Conservation (phyloP, 2,329 filamentous ascomycete species). For the Chlorencoelia australis region DNA sequence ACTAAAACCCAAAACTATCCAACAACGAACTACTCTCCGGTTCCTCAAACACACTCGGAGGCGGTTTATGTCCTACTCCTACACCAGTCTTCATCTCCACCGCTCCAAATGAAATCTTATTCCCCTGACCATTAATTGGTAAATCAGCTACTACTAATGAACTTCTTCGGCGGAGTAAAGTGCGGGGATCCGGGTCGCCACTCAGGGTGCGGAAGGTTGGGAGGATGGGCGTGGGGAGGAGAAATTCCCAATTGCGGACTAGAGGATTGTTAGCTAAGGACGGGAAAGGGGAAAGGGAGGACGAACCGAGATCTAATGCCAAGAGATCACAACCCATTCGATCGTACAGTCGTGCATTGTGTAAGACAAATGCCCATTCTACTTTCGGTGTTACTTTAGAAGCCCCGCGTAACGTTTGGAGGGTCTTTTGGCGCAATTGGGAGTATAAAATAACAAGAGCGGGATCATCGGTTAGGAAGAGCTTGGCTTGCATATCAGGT, state of each 20-base stretch:
- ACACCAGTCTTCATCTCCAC: constrained; percentile 27
- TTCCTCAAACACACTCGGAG: constrained; percentile 77
- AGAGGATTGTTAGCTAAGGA: neutral
- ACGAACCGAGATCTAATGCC: constrained; percentile 71
- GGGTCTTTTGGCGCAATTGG: constrained; percentile 69
- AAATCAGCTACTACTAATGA: constrained; percentile 74
- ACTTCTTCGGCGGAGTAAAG: constrained; percentile 59
- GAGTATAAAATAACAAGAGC: constrained; percentile 79
- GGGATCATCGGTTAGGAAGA: constrained; percentile 84
- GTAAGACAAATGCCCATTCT: constrained; percentile 83
- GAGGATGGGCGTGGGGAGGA: constrained; percentile 42
- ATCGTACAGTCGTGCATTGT: constrained; percentile 74
- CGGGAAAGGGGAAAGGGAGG: constrained; percentile 46
- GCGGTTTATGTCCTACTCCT: constrained; percentile 35
- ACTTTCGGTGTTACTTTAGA: constrained; percentile 67
- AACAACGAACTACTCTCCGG: constrained; percentile 82
- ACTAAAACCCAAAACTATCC: constrained; percentile 84
- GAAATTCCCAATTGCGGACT: constrained; percentile 77
- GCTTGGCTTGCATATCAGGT: constrained; percentile 62
- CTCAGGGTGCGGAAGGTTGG: constrained; percentile 35
- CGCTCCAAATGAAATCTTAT: constrained; percentile 31
- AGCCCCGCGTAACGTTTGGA: constrained; percentile 78
- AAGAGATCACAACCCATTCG: constrained; percentile 91
- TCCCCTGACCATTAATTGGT: constrained; percentile 35
- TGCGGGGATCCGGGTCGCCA: constrained; percentile 31